Conservation (phyloP, 495 filamentous ascomycete species). For the Echria macrotheca region DNA sequence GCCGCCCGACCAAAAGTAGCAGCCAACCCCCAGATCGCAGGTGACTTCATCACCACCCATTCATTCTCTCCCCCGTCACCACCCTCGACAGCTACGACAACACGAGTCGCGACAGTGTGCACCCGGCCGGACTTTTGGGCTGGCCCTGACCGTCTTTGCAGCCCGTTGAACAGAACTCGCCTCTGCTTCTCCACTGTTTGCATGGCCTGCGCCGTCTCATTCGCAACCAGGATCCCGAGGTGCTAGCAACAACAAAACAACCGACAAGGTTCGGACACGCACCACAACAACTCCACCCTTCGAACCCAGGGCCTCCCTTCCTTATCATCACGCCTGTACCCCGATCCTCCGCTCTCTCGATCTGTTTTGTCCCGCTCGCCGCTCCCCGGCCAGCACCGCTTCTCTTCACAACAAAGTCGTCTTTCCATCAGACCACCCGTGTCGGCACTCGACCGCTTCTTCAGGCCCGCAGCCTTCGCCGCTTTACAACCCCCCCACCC, state of each 20-base stretch:
- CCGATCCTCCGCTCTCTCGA: not conserved
- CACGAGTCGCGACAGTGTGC: conserved; percentile 5
- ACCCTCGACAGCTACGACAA: conserved; percentile 12
- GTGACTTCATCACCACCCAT: conserved; percentile 21
- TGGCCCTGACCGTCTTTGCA: conserved; percentile 26
- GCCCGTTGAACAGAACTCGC: conserved; percentile 16
- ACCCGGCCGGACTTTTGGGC: conserved; percentile 25
- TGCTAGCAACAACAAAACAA: conserved; percentile 12
- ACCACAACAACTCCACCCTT: conserved; percentile 5
- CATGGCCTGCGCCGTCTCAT: conserved; percentile 6
- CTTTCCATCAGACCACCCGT: conserved; percentile 3
- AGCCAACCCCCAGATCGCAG: conserved; percentile 12
- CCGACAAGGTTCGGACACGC: conserved; percentile 1
- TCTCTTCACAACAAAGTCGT: not conserved
- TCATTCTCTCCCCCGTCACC: conserved; percentile 14
- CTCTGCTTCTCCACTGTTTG: conserved; percentile 8
- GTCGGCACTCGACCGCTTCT: conserved; percentile 4
- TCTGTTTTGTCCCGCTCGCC: not conserved
- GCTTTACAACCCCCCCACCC: conserved; percentile 20
- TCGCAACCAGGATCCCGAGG: conserved; percentile 12
- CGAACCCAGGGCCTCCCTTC: conserved; percentile 4
- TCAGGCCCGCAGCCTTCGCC: conserved; percentile 19
- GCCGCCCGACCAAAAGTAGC: conserved; percentile 19
- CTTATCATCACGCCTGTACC: conserved; percentile 8
- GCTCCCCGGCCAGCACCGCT: conserved; percentile 4